Conservation (phyloP, 306 rosid species). For the Inga laurina region DNA sequence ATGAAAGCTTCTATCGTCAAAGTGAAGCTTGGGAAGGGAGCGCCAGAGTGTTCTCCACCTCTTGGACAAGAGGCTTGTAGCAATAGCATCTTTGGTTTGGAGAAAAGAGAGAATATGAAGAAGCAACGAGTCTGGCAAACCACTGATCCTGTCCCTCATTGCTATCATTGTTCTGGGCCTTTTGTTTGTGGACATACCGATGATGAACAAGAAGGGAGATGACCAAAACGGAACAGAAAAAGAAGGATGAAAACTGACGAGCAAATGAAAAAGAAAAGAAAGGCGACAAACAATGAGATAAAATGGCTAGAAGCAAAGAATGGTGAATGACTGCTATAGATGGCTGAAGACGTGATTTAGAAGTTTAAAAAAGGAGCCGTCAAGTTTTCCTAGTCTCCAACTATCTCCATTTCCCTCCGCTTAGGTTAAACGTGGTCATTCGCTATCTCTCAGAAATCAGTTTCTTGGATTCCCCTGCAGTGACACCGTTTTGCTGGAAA, state of each 20-base stretch:
- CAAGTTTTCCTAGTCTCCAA: too few species aligned
- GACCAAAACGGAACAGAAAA: not conserved
- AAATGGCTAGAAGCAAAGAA: too few species aligned
- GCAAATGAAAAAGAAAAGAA: not conserved
- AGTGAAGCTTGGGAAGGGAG: not conserved
- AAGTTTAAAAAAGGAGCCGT: too few species aligned
- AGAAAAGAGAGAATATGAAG: not conserved
- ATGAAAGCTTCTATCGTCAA: not conserved
- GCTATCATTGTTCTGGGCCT: too few species aligned
- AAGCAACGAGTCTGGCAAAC: not conserved
- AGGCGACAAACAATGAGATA: too few species aligned
- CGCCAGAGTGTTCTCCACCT: not conserved
- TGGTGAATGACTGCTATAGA: too few species aligned
- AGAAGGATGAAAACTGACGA: not conserved
- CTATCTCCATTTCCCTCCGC: too few species aligned
- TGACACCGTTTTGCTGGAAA: too few species aligned
- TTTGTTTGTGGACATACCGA: not conserved
- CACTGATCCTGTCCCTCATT: not conserved
- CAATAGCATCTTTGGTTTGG: not conserved
- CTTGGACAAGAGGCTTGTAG: not conserved
- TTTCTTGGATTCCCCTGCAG: too few species aligned
- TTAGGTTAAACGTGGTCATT: too few species aligned
- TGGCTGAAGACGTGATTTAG: too few species aligned
- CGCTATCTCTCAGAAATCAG: too few species aligned
- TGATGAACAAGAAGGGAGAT: not conserved